Evolutionary conservation across 106 monocot species (phyloP).

Genomic region (Amphibolis antarctica): DNA sequence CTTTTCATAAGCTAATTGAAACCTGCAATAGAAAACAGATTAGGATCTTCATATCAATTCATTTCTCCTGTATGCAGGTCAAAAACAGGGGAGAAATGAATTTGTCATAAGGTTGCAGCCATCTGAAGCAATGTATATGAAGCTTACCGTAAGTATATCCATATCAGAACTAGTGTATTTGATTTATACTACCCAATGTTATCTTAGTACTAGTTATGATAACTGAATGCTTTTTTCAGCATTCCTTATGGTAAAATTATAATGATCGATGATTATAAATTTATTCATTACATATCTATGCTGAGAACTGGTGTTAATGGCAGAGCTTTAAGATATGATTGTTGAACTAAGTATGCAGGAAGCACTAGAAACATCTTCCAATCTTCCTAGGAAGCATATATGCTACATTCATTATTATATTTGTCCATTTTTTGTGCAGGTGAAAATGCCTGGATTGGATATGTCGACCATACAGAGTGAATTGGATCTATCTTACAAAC

Average conservation of each 20-base stretch:
- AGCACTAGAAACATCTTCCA: no score
- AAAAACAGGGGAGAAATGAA: conserved; percentile 92
- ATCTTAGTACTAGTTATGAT: no score
- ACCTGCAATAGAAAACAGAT: neutral
- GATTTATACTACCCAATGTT: conserved; percentile 45
- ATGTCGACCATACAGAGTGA: conserved; percentile 99
- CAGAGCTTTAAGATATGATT: no score
- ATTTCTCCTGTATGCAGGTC: conserved; percentile 22
- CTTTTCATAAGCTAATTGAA: neutral
- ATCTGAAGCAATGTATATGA: conserved; percentile 96
- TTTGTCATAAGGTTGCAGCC: conserved; percentile 90
- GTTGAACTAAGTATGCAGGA: no score
- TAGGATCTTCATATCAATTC: no score
- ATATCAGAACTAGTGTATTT: conserved; percentile 77
- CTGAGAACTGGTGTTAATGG: no score
- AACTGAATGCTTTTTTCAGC: no score
- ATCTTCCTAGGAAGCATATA: no score
- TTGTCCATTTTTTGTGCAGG: conserved; percentile 24
- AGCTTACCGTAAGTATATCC: conserved; percentile 52
- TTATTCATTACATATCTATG: no score
- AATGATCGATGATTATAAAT: no score
- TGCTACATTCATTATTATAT: neutral
- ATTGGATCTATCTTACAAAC: conserved; percentile 84
- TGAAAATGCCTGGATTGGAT: conserved; percentile 92
- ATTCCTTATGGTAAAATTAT: no score